Evolutionary conservation across 495 filamentous ascomycete species (phyloP), one percentile per base, ranked within the genome.

Genomic region (Acidiella bohemica): DNA sequence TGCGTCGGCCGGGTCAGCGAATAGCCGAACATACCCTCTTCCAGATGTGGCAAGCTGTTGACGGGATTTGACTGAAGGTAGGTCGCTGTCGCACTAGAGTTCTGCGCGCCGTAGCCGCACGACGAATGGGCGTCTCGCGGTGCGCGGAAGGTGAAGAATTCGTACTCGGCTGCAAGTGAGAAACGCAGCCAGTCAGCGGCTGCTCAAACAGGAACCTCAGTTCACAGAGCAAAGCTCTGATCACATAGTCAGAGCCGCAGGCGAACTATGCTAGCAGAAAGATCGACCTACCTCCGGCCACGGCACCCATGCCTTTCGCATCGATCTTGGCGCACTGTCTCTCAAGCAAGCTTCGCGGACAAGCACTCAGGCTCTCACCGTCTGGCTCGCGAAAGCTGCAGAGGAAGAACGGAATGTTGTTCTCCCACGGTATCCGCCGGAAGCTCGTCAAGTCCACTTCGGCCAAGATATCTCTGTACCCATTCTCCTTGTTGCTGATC

Each of bases 21-120:
- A 65, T 97, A 97, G 21, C 87, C 90, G 51, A 95, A 95, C 90
- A 97, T 97, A 42, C 90, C 90, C 57, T 95, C 84, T 14, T 90
- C 94, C 22, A 97, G 53, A 22, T 75, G 57, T 1, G 85, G 84
- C 5, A 94, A 70, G 1, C 72, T 53, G 23, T 80, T 67, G 21
- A 78, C 73, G 0, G 81, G 67, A 51, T 93, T 86, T 18, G 80
- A 59, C 45, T 71, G 68, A 2, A 94, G 70, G 55, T 78, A 93
- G 2, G 65, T 57, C 16, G 82, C 83, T 0, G 82, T 81, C 0
- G 80, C 73, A n/a, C 78, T 75, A 4, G 73, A 71, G 38, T 74
- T 76, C n/a, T 63, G 68, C 41, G 75, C 68, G 18, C 64, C 27
- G 11, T 63, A 55, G 9, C 54, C 52, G 20, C 60, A 44, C 9